A percentile compares a stretch with the other conserved stretches of the same genome.
Evolutionary conservation across 257 asterid species (phyloP).

Genomic region (Solanum gandarillasii): DNA sequence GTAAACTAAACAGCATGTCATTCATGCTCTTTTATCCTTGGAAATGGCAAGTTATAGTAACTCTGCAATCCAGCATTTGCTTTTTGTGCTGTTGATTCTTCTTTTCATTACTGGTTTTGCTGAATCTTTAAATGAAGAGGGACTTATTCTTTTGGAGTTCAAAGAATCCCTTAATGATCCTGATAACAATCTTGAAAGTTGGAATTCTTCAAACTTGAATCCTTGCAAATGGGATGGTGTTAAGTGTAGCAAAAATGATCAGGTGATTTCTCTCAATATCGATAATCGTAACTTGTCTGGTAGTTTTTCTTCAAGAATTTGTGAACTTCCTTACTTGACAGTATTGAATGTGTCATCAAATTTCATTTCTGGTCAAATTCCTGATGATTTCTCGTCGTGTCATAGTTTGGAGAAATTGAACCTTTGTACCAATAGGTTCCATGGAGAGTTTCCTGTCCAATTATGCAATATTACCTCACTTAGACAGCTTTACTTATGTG

Average conservation of each 20-base stretch:
- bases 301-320: constrained; percentile 43
- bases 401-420: constrained; percentile 37
- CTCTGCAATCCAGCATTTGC: constrained; percentile 10
- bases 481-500: constrained; percentile 56
- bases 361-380: constrained; percentile 64
- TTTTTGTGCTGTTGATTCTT: constrained; percentile 19
- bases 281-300: constrained; percentile 55
- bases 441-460: constrained; percentile 39
- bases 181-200: constrained; percentile 41
- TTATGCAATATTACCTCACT: constrained; percentile 42
- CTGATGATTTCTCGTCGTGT: constrained; percentile 33
- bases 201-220: constrained; percentile 38
- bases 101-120: constrained; percentile 26
- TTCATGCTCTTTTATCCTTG: not conserved
- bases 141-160: constrained; percentile 54
- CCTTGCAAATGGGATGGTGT: constrained; percentile 82
- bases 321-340: constrained; percentile 44
- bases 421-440: constrained; percentile 74
- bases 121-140: constrained; percentile 57
- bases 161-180: constrained; percentile 42
- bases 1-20: not conserved
- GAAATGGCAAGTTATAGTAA: constrained; percentile 34
- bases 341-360: constrained; percentile 46
- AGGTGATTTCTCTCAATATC: constrained; percentile 44
- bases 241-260: constrained; percentile 21